Conservation (phyloP, 352 stramenopile species). For the Globisporangium paroecandrum region DNA sequence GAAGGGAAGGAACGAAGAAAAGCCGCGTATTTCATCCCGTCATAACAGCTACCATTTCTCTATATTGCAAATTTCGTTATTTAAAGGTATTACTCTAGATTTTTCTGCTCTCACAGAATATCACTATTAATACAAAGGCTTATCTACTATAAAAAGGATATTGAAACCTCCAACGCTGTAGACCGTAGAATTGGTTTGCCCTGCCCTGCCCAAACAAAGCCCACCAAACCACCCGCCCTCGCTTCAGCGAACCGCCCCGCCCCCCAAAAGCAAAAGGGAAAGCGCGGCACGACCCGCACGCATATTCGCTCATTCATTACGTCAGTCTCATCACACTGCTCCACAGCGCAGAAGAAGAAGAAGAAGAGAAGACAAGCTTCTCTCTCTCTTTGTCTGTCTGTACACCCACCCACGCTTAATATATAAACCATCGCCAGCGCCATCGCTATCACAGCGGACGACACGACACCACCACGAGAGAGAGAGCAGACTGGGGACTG, state of each 20-base stretch:
- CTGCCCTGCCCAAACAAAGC: background rate
- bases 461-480: background rate
- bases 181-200: conserved; percentile 9
- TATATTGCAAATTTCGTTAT: too few relatives aligned
- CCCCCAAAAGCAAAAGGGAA: background rate
- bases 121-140: background rate
- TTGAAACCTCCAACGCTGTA: background rate
- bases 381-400: conserved; percentile 7
- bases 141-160: background rate
- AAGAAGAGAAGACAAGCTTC: background rate
- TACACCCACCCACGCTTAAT: background rate
- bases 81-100: background rate
- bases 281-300: background rate
- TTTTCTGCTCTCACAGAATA: background rate
- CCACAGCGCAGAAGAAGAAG: conserved; percentile 7
- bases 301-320: conserved; percentile 4
- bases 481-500: background rate
- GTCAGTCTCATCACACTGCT: conserved; percentile 5
- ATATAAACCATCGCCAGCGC: background rate
- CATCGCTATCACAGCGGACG: background rate
- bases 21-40: background rate
- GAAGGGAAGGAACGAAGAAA: conserved; percentile 9
- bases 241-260: background rate
- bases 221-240: background rate
- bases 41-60: background rate